These are phyloP conservation scores for Manihot esculenta DNA, from an alignment of 441 rosid genomes.

Conservation along the genomic window DNA sequence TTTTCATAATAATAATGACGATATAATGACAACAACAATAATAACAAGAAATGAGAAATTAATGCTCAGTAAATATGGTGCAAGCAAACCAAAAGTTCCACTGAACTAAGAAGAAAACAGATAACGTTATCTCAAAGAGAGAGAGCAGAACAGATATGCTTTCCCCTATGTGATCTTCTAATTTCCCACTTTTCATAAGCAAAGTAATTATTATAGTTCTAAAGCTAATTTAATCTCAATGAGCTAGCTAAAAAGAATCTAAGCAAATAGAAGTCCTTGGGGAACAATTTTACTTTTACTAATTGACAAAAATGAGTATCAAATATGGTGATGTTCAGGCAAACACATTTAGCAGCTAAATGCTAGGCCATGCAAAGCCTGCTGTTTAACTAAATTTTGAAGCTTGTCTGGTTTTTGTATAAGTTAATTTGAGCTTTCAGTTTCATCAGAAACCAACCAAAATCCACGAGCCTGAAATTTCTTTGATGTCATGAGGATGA, in stretches of 20 bases:
- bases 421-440: slow-evolving; percentile 8
- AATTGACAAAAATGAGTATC: too few species aligned
- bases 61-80: not conserved
- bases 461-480: not conserved
- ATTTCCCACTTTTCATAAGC: not conserved
- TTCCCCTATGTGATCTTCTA: not conserved
- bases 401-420: too few species aligned
- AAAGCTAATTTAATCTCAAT: not conserved
- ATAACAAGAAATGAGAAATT: not conserved
- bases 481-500: not conserved
- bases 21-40: not conserved
- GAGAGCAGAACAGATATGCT: too few species aligned
- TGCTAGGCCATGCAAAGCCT: not conserved
- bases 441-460: not conserved
- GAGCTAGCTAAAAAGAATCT: not conserved
- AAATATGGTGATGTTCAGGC: not conserved
- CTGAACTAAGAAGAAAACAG: not conserved
- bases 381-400: not conserved
- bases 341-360: not conserved
- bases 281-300: not conserved
- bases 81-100: not conserved
- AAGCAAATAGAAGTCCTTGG: not conserved
- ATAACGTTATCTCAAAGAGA: too few species aligned
- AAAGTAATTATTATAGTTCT: not conserved
- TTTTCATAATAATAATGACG: not conserved